Percentiles rank a stretch among this genome's conserved stretches.
These are phyloP conservation scores for Oryza coarctata DNA, from an alignment of 176 grass and related monocot genomes.

Conservation along the genomic window DNA sequence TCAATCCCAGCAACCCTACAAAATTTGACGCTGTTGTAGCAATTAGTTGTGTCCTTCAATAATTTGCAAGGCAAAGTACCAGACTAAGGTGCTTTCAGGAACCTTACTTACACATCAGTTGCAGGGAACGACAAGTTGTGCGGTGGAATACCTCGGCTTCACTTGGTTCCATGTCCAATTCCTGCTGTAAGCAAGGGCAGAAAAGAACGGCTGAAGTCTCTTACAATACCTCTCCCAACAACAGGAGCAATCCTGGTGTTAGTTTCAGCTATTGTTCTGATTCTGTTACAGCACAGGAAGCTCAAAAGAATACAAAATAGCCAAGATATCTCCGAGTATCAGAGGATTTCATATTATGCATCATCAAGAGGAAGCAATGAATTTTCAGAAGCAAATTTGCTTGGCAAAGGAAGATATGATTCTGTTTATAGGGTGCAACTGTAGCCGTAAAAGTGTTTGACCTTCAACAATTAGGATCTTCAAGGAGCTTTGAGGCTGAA, in stretches of 20 bases:
- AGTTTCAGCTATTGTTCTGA: neutral
- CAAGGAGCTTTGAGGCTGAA: slow-evolving; percentile 34
- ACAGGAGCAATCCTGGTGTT: neutral
- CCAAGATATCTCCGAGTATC: neutral
- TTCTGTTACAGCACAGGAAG: neutral
- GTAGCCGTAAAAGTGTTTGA: slow-evolving; percentile 35
- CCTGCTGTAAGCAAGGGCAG: neutral
- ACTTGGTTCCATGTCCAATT: neutral
- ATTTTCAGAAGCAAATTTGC: slow-evolving; percentile 32
- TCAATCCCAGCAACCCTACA: slow-evolving; percentile 21
- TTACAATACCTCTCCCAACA: neutral
- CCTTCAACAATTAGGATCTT: slow-evolving; percentile 18
- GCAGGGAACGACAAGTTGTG: slow-evolving; percentile 16
- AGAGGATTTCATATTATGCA: slow-evolving; percentile 15
- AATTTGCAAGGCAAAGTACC: slow-evolving; percentile 36
- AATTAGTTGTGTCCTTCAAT: slow-evolving; percentile 36
- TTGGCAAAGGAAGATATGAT: slow-evolving; percentile 26
- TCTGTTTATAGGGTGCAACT: neutral
- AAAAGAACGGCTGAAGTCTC: neutral
- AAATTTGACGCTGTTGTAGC: neutral
- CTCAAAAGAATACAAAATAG: neutral
- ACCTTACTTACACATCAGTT: slow-evolving; percentile 19
- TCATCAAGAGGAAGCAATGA: slow-evolving; percentile 6
- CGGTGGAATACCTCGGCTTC: slow-evolving; percentile 18
- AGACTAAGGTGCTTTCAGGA: slow-evolving; percentile 22